Evolutionary conservation across 1,284 basidiomycete species (phyloP), one percentile per base, ranked within the genome.

Genomic region (Sporisorium graminicola): DNA sequence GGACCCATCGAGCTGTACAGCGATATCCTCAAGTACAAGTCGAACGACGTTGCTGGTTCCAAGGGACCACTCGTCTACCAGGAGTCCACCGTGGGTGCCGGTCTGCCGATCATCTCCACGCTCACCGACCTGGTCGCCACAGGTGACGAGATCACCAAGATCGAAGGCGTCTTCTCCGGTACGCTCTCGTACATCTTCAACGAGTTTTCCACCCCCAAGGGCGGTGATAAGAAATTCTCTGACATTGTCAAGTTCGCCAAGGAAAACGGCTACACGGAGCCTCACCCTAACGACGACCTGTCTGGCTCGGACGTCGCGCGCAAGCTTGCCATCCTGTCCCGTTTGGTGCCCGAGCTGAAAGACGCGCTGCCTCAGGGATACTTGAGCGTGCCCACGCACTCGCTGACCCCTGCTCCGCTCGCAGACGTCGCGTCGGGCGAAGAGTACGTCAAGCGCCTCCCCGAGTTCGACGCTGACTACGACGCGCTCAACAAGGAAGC

Each of bases 111-210:
- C 82, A 91, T 99, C 54, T 91, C 91, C 56, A 95, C 96, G 5
- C 87, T 99, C 82, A 94, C 93, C 84, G 96, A 98, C 86, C 87
- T 99, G 58, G 90, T 99, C 13, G 90, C 90, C 42, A 98, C 95
- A 4, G 96, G 96, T 5, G 97, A 99, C 86, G 92, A 94, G 82
- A 87, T 90, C 57, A 85, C 86, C 56, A 88, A 88, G 83, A 88
- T 90, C 66, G 89, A 90, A 81, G 89, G 89, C 35, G 94, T 96
- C 44, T 92, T 96, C 86, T 94, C 93, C 9, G 96, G 96, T 4
- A 99, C 96, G 0, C 91, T 99, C 88, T 94, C 92, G 85, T 99
- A 99, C 88, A 98, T 99, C 87, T 99, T 99, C 89, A 99, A 99
- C 88, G 92, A 95, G 78, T 99, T 95, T 60, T 80, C 78, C 27